Percentiles rank a stretch among this genome's conserved stretches.
These are phyloP conservation scores for Erodium maritimum DNA, from an alignment of 345 rosid genomes.

Conservation along the genomic window DNA sequence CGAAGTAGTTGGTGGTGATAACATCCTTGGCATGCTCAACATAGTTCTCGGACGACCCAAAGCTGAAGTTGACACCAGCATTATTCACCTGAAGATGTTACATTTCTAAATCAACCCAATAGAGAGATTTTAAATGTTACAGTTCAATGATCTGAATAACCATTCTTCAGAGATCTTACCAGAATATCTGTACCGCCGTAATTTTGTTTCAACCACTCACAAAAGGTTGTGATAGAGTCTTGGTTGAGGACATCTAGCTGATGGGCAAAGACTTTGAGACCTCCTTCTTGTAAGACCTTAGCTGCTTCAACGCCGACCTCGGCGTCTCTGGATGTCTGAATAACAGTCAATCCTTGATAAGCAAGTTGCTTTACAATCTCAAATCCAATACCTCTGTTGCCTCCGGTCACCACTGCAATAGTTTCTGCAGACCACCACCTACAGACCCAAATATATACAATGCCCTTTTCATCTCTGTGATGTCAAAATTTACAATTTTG, in stretches of 20 bases:
- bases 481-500: background rate
- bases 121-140: no score
- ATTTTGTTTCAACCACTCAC: slow-evolving; percentile 50
- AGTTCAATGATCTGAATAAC: no score
- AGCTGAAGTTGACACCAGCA: slow-evolving; percentile 84
- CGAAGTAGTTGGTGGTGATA: slow-evolving; percentile 63
- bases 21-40: slow-evolving; percentile 57
- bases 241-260: slow-evolving; percentile 59
- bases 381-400: slow-evolving; percentile 88
- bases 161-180: slow-evolving; percentile 31
- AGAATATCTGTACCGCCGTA: slow-evolving; percentile 65
- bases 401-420: slow-evolving; percentile 82
- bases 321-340: slow-evolving; percentile 66
- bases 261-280: slow-evolving; percentile 63
- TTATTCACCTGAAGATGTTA: slow-evolving; percentile 54
- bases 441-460: background rate
- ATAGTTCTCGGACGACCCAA: slow-evolving; percentile 59
- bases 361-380: slow-evolving; percentile 88
- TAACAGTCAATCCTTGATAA: slow-evolving; percentile 62
- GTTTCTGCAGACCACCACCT: slow-evolving; percentile 96
- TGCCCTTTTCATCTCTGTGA: background rate
- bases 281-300: slow-evolving; percentile 70
- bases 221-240: slow-evolving; percentile 42
- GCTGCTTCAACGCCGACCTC: slow-evolving; percentile 74
- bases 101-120: background rate